phyloP scores from a whole-genome alignment of 805 yeast genomes.

The Yarrowia deformans region DNA sequence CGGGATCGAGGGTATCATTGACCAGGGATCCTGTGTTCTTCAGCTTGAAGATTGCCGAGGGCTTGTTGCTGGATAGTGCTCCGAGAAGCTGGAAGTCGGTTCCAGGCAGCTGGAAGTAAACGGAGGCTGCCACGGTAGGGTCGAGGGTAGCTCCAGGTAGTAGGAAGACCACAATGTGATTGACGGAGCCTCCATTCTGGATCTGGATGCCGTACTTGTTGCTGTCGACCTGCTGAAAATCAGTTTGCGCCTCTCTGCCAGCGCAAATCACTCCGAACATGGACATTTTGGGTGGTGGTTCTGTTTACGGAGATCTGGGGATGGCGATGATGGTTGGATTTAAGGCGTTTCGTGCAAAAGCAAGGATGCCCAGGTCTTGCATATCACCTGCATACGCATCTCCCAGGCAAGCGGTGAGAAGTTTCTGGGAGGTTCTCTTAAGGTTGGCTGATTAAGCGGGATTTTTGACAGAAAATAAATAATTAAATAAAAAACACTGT shows the following conservation, averaged over 20 bases:
- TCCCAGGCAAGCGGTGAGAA: conserved; percentile 11
- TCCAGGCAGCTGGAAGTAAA: conserved; percentile 83
- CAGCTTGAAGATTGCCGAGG: conserved; percentile 89
- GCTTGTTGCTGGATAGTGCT: conserved; percentile 61
- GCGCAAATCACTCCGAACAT: conserved; percentile 84
- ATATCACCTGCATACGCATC: conserved; percentile 22
- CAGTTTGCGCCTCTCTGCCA: conserved; percentile 59
- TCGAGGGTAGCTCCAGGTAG: conserved; percentile 74
- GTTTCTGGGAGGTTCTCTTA: conserved; percentile 34
- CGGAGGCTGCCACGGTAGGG: conserved; percentile 76
- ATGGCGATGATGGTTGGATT: background rate
- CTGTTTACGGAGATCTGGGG: background rate
- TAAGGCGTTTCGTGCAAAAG: conserved; percentile 16
- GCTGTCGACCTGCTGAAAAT: conserved; percentile 65
- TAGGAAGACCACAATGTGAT: conserved; percentile 83
- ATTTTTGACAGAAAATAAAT: background rate
- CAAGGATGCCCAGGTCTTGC: conserved; percentile 19
- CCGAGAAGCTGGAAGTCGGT: conserved; percentile 53
- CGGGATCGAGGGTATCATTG: conserved; percentile 58
- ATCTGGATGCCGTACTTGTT: conserved; percentile 71
- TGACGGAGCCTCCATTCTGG: conserved; percentile 67
- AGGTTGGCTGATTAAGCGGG: conserved; percentile 14
- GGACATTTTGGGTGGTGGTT: background rate
- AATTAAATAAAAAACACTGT: no score
- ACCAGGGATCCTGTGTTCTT: conserved; percentile 48